These are phyloP conservation scores for Podaxis rugospora DNA, from an alignment of 768 basidiomycete species.

Conservation along the genomic window DNA sequence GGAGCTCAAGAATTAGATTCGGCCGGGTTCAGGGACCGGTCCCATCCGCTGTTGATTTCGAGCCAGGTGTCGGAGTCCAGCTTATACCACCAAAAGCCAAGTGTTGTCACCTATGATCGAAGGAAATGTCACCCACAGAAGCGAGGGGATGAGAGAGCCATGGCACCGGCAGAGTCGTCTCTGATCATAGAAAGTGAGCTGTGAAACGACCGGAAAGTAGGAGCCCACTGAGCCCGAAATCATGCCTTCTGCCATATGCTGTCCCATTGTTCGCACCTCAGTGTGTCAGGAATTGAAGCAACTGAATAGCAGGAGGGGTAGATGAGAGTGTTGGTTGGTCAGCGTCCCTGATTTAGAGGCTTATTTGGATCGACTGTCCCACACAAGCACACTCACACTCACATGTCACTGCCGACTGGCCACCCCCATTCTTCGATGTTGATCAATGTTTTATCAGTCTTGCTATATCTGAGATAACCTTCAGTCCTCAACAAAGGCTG, in stretches of 20 bases:
- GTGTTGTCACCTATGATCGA: background rate
- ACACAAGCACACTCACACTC: background rate
- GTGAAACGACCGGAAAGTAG: too few species aligned
- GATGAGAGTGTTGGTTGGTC: background rate
- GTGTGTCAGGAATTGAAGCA: background rate
- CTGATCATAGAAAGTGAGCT: too few species aligned
- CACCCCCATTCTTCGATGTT: background rate
- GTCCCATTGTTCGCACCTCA: background rate
- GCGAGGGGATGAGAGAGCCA: background rate
- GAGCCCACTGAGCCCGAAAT: background rate
- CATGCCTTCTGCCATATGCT: background rate
- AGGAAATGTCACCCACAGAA: background rate
- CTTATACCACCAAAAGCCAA: too few species aligned
- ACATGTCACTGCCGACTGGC: background rate
- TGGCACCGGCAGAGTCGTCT: background rate
- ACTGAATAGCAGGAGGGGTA: background rate
- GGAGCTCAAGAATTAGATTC: background rate
- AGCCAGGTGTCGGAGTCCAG: background rate
- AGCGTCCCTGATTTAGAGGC: background rate
- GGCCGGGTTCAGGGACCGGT: background rate
- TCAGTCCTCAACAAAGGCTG: background rate
- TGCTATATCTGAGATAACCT: slow-evolving; percentile 3
- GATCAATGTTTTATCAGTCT: background rate
- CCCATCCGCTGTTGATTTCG: background rate
- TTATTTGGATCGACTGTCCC: background rate